Base-by-base conservation (phyloP, 2,329 filamentous ascomycete species). In the Phyllachora maydis region DNA sequence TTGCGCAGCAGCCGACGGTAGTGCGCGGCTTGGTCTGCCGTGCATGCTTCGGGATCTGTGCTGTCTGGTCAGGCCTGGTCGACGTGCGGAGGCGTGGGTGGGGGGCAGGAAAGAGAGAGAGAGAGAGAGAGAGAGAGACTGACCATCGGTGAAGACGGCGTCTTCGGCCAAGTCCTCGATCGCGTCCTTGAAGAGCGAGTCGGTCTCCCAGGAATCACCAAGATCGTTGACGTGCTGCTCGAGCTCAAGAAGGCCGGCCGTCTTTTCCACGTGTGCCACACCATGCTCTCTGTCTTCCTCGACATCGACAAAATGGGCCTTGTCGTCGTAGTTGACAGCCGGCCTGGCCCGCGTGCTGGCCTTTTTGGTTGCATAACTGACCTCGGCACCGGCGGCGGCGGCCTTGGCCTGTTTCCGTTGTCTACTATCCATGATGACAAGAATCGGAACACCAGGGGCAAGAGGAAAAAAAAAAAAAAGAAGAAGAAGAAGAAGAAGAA, bases 1-100 rank as follows among this genome's bases (percentile, higher is more conserved):
- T 67, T 58, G 40, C 75, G 75, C 28, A 92, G 57, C 32, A 75
- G 61, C 36, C 71, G 62, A 33, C 76, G 69, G 41, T 71, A 75
- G 11, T 56, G 53, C 28, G 61, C 52, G 14, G 74, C 67, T 49
- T 91, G 74, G 31, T 76, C 65, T 8, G 67, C 54, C 2, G 68
- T 69, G 47, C 72, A 78, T 14, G 51, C 50, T 28, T 60, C 59
- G n/a, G n/a, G n/a, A n/a, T n/a, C n/a, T n/a, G 17, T 4, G 23
- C 6, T 10, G 4, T 15, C n/a, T 10, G 15, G n/a, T n/a, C n/a
- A n/a, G n/a, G n/a, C n/a, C n/a, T n/a, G n/a, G n/a, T n/a, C n/a
- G n/a, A n/a, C n/a, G n/a, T n/a, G n/a, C n/a, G n/a, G n/a, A n/a
- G n/a, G n/a, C n/a, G n/a, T n/a, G n/a, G n/a, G n/a, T 29, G 21